Evolutionary conservation across 495 filamentous ascomycete genomes (phyloP).

Genomic region (Penicillium riverlandense): DNA sequence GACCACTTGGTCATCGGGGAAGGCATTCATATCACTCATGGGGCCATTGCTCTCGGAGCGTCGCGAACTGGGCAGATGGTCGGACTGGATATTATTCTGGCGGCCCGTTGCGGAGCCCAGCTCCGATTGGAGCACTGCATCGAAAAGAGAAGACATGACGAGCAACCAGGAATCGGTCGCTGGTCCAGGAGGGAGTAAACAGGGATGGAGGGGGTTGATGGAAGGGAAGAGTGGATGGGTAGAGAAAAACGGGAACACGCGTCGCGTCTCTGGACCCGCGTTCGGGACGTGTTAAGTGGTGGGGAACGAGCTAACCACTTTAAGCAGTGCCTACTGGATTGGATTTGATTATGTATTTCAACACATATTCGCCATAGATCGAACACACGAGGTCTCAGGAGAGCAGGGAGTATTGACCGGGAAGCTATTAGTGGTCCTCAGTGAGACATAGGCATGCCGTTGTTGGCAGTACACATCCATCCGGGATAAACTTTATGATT

Average conservation of each 20-base stretch:
- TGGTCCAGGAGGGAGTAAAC: constrained; percentile 9
- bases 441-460: too few relatives aligned
- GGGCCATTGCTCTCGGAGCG: constrained; percentile 49
- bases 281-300: too few relatives aligned
- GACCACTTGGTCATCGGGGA: constrained; percentile 57
- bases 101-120: constrained; percentile 34
- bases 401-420: too few relatives aligned
- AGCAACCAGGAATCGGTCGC: constrained; percentile 1
- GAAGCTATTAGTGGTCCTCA: too few relatives aligned
- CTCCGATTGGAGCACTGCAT: constrained; percentile 46
- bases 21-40: constrained; percentile 45
- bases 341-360: too few relatives aligned
- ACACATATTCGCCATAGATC: too few relatives aligned
- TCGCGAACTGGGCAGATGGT: constrained; percentile 37
- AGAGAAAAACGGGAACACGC: background rate
- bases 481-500: too few relatives aligned
- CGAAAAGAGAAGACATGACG: constrained; percentile 47
- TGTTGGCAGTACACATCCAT: too few relatives aligned
- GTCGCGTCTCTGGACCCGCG: too few relatives aligned
- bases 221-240: constrained; percentile 8
- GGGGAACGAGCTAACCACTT: too few relatives aligned
- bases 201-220: constrained; percentile 8
- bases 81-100: constrained; percentile 29
- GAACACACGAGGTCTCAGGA: too few relatives aligned
- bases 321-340: too few relatives aligned